Percentiles rank a stretch among this genome's conserved stretches.
Evolutionary conservation across 805 yeast species (phyloP).

Genomic region (Hanseniaspora meyeri): DNA sequence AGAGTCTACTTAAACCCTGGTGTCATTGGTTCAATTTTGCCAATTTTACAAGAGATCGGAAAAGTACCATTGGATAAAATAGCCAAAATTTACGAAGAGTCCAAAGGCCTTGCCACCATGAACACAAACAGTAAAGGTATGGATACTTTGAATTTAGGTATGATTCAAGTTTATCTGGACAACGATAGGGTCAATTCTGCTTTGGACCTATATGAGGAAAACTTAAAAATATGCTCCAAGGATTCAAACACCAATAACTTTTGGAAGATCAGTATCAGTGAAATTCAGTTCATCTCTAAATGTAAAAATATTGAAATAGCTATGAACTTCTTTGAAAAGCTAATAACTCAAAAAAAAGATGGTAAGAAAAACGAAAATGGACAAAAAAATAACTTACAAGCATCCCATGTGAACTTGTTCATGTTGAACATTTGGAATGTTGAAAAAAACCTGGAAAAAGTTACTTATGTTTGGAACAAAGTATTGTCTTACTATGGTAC

Average conservation of each 20-base stretch:
- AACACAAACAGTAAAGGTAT: slow-evolving; percentile 24
- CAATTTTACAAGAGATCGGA: slow-evolving; percentile 50
- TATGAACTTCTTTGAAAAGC: slow-evolving; percentile 61
- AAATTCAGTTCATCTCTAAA: slow-evolving; percentile 64
- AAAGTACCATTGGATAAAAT: slow-evolving; percentile 47
- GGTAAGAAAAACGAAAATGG: neutral
- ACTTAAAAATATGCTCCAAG: slow-evolving; percentile 35
- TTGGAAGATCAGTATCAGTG: slow-evolving; percentile 57
- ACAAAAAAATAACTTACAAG: slow-evolving; percentile 56
- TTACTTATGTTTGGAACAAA: slow-evolving; percentile 50
- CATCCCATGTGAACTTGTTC: slow-evolving; percentile 56
- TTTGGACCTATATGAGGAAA: slow-evolving; percentile 42
- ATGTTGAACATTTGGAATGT: slow-evolving; percentile 47
- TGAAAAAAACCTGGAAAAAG: slow-evolving; percentile 45
- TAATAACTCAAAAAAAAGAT: slow-evolving; percentile 38
- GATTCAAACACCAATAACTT: slow-evolving; percentile 36
- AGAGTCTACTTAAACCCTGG: slow-evolving; percentile 43
- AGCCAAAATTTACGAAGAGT: slow-evolving; percentile 40
- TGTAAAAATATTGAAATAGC: slow-evolving; percentile 64
- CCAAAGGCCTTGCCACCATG: slow-evolving; percentile 28
- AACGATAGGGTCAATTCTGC: slow-evolving; percentile 58
- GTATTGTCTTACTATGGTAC: slow-evolving; percentile 48
- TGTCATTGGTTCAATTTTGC: slow-evolving; percentile 57
- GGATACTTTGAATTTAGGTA: slow-evolving; percentile 42
- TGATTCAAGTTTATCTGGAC: slow-evolving; percentile 59